Base-by-base conservation (phyloP, 2,329 filamentous ascomycete species). In the Ciborinia camelliae region DNA sequence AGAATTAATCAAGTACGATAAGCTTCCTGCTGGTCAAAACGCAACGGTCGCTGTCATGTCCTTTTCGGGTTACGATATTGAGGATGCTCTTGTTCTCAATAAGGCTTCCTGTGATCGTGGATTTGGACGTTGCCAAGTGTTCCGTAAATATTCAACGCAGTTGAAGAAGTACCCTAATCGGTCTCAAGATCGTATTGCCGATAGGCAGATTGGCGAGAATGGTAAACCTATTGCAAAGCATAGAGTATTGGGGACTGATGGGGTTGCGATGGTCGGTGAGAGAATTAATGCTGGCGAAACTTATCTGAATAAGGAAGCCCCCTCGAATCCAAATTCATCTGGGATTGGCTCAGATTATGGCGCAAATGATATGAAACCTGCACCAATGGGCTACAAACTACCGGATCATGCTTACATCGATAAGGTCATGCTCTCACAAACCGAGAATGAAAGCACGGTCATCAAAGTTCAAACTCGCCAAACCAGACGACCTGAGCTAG, bases 1-100 rank as follows among this genome's bases (percentile, higher is more conserved):
- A 69, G 92, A 99, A 77, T 84, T 99, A 30, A 91, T 96, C 71
- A 92, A 96, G 71, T 99, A 98, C 75, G 95, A 99, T 78, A 97
- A 97, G 75, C 87, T 99, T 18, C 95, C 95, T 0, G 95, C 95
- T 6, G 95, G 95, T 0, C 95, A 99, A 75, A 98, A 97, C 68
- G 96, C 95, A 5, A 97, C 91, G 1, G 95, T 99, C 32, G 95
- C 96, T 7, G 95, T 99, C 79, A 99, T 99, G 95, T 98, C 93
- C 57, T 99, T 95, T 78, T 98, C 94, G 14, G 95, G 95, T 30
- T 99, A 99, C 78, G 95, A 99, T 86, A 99, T 99, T 71, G 95
- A 99, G 81, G 95, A 99, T 82, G 95, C 95, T 12, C 83, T 99
- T 23, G 94, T 99, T 2, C 77, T 99, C 67, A 99, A 99, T 81